Percentiles rank a stretch among this genome's conserved stretches.
Evolutionary conservation across 2,329 filamentous ascomycete genomes (phyloP).

Genomic region (Plectosphaerella sp.): DNA sequence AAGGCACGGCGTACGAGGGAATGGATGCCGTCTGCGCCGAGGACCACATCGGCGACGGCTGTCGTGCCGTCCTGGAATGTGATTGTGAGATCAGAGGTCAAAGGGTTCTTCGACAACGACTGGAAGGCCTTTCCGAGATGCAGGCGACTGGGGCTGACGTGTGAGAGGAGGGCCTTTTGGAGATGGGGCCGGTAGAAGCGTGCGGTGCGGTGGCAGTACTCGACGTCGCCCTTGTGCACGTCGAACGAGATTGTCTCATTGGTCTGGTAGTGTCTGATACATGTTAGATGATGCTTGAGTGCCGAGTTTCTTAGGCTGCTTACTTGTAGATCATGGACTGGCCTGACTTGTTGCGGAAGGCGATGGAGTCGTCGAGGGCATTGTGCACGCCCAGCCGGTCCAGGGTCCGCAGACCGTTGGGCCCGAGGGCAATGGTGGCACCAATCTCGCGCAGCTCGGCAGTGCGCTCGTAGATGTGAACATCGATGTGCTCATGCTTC

Average conservation of each 20-base stretch:
- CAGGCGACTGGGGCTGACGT: slow-evolving; percentile 34
- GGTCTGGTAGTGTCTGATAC: slow-evolving; percentile 31
- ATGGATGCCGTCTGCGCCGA: slow-evolving; percentile 50
- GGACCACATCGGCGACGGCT: slow-evolving; percentile 38
- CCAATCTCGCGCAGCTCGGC: slow-evolving; percentile 40
- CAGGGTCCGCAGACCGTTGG: slow-evolving; percentile 48
- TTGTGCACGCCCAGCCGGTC: slow-evolving; percentile 43
- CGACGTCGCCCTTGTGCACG: slow-evolving; percentile 29
- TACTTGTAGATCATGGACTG: slow-evolving; percentile 41
- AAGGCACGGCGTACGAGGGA: slow-evolving; percentile 40
- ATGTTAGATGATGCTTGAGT: neutral
- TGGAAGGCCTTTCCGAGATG: slow-evolving; percentile 37
- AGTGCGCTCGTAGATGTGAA: slow-evolving; percentile 46
- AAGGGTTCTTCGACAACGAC: slow-evolving; percentile 24
- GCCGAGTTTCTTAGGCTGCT: slow-evolving; percentile 1
- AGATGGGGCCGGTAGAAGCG: slow-evolving; percentile 44
- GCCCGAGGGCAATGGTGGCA: slow-evolving; percentile 44
- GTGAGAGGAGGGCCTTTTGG: slow-evolving; percentile 40
- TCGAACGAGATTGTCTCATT: slow-evolving; percentile 40
- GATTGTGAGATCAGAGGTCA: slow-evolving; percentile 24
- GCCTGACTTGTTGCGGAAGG: slow-evolving; percentile 33
- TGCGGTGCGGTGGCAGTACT: slow-evolving; percentile 32
- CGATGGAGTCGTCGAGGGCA: slow-evolving; percentile 34
- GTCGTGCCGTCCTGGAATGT: slow-evolving; percentile 43
- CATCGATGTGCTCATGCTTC: slow-evolving; percentile 32